Evolutionary conservation across 1,139 yeast species (phyloP).

Genomic region (Blastobotrys serpentis): DNA sequence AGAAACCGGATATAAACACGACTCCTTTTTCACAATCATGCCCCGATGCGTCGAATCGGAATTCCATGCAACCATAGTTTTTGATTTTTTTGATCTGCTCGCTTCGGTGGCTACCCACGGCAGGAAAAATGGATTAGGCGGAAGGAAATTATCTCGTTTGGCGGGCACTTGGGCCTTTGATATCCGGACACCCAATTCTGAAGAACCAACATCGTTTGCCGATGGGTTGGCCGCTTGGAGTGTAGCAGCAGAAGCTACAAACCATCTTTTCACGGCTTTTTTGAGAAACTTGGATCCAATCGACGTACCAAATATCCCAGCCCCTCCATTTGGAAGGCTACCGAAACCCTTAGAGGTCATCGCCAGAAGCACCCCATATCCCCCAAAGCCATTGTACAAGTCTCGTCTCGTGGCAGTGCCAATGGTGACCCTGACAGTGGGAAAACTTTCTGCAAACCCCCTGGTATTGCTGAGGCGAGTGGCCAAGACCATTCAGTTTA

Average conservation of each 20-base stretch:
- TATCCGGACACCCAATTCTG: slow-evolving; percentile 34
- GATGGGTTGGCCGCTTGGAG: slow-evolving; percentile 76
- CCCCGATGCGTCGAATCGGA: slow-evolving; percentile 81
- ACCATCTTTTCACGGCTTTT: slow-evolving; percentile 75
- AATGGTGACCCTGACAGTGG: slow-evolving; percentile 66
- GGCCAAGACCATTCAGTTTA: slow-evolving; percentile 65
- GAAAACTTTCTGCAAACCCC: slow-evolving; percentile 59
- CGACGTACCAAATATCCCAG: slow-evolving; percentile 13
- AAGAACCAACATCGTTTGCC: slow-evolving; percentile 46
- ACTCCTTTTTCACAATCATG: slow-evolving; percentile 73
- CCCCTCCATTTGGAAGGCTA: slow-evolving; percentile 12
- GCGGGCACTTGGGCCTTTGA: slow-evolving; percentile 90
- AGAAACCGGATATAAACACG: slow-evolving; percentile 54
- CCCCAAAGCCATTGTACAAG: slow-evolving; percentile 35
- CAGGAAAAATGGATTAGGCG: slow-evolving; percentile 72
- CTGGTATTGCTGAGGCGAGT: slow-evolving; percentile 59
- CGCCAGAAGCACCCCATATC: slow-evolving; percentile 34
- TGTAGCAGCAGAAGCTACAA: slow-evolving; percentile 75
- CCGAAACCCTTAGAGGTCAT: slow-evolving; percentile 18
- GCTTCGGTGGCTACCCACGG: slow-evolving; percentile 83
- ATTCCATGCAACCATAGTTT: slow-evolving; percentile 85
- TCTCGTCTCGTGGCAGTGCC: slow-evolving; percentile 56
- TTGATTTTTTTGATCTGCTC: slow-evolving; percentile 78
- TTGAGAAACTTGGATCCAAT: slow-evolving; percentile 60
- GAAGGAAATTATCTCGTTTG: slow-evolving; percentile 75